Percentiles rank a stretch among this genome's conserved stretches.
These are phyloP conservation scores for Perkinsus marinus DNA, from an alignment of 169 alveolate species.

Conservation along the genomic window DNA sequence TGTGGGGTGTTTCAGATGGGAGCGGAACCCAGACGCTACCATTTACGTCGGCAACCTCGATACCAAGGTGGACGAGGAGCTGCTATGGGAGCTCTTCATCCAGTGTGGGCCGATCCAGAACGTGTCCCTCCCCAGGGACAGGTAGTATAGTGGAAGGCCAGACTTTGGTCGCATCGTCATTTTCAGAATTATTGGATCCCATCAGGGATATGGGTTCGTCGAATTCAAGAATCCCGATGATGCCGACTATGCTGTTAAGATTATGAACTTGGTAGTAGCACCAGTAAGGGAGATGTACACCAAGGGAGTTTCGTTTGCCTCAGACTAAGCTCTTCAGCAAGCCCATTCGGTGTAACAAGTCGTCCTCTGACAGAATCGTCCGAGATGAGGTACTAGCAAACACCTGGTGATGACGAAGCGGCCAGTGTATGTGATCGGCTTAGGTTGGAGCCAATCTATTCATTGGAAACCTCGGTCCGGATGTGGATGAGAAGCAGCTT, in stretches of 20 bases:
- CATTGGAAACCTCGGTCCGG: slow-evolving; percentile 93
- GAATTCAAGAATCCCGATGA: slow-evolving; percentile 90
- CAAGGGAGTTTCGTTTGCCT: too few species aligned
- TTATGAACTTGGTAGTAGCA: slow-evolving; percentile 77
- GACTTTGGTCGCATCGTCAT: too few species aligned
- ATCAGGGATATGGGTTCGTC: slow-evolving; percentile 88
- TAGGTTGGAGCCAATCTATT: slow-evolving; percentile 92
- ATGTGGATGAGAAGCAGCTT: slow-evolving; percentile 89
- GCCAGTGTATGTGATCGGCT: not conserved
- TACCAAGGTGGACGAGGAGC: slow-evolving; percentile 86
- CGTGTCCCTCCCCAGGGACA: slow-evolving; percentile 94
- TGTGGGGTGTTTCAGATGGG: slow-evolving; percentile 23
- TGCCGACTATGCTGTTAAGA: slow-evolving; percentile 93
- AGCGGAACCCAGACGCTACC: slow-evolving; percentile 79
- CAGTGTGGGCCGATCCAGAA: slow-evolving; percentile 91
- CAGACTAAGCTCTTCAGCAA: slow-evolving; percentile 75
- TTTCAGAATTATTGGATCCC: too few species aligned
- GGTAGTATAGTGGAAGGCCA: slow-evolving; percentile 15
- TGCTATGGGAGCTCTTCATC: slow-evolving; percentile 90
- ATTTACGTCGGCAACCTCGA: slow-evolving; percentile 83
- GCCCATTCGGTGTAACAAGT: slow-evolving; percentile 90
- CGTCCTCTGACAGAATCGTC: slow-evolving; percentile 88
- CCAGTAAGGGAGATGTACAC: too few species aligned
- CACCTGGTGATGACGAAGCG: too few species aligned
- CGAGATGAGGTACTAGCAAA: slow-evolving; percentile 48